These are phyloP conservation scores for Neostapfia colusana DNA, from an alignment of 176 grass and related monocot species.

Conservation along the genomic window DNA sequence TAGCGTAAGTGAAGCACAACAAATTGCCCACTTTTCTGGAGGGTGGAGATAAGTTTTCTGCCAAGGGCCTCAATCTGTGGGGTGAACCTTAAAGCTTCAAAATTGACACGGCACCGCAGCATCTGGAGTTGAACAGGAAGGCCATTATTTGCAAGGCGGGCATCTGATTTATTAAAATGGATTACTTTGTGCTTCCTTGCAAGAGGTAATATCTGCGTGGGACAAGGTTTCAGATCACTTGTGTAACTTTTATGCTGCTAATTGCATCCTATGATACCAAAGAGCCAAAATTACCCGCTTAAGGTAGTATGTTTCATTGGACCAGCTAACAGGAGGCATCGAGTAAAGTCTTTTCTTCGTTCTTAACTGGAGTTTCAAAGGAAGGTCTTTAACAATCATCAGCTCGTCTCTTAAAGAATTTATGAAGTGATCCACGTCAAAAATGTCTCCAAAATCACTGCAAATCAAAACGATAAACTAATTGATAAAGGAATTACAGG, in stretches of 20 bases:
- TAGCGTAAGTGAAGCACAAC: constrained; percentile 94
- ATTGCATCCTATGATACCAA: background rate
- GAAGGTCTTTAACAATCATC: constrained; percentile 80
- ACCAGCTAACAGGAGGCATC: constrained; percentile 94
- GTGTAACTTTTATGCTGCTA: constrained; percentile 5
- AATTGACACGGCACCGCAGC: constrained; percentile 85
- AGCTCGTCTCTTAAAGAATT: constrained; percentile 97
- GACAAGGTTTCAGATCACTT: constrained; percentile 23
- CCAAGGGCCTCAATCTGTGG: constrained; percentile 86
- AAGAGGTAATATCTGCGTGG: constrained; percentile 77
- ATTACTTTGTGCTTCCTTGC: constrained; percentile 91
- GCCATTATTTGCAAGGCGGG: constrained; percentile 90
- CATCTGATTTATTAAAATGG: constrained; percentile 90
- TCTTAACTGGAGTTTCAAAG: constrained; percentile 62
- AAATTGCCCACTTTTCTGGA: constrained; percentile 69
- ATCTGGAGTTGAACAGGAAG: constrained; percentile 71
- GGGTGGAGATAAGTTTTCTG: constrained; percentile 71
- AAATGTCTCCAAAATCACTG: constrained; percentile 98
- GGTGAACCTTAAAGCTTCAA: constrained; percentile 82
- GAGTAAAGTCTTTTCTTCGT: constrained; percentile 58
- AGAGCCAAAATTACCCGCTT: constrained; percentile 56
- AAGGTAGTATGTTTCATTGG: constrained; percentile 83
- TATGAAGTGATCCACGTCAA: constrained; percentile 83
- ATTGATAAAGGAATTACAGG: background rate
- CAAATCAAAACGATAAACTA: constrained; percentile 14